Evolutionary conservation across 2,329 filamentous ascomycete genomes (phyloP).

Genomic region (Colletotrichum sidae): DNA sequence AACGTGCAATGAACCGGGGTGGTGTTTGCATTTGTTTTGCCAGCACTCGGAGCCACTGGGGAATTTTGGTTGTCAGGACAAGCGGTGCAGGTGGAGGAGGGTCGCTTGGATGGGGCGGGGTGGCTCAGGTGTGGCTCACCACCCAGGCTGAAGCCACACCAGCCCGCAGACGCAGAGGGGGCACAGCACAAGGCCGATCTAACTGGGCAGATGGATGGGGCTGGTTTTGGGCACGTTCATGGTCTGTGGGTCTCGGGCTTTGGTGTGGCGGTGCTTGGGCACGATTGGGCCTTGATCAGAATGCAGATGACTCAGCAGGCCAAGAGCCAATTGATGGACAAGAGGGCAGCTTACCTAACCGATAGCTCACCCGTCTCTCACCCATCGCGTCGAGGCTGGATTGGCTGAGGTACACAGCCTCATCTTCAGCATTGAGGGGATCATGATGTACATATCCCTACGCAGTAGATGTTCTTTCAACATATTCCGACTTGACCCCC

Average conservation of each 20-base stretch:
- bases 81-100: conserved; percentile 3
- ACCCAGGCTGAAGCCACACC: too few species aligned
- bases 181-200: neutral
- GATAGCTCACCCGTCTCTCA: neutral
- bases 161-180: too few species aligned
- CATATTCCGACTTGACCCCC: too few species aligned
- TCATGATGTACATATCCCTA: too few species aligned
- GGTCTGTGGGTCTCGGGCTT: neutral
- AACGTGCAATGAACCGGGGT: conserved; percentile 1
- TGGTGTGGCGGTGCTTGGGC: conserved; percentile 17
- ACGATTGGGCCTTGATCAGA: conserved; percentile 21
- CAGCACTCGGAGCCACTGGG: conserved; percentile 19
- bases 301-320: neutral
- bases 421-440: too few species aligned
- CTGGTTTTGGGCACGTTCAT: neutral
- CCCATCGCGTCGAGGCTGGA: neutral
- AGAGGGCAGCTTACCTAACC: too few species aligned
- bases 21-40: conserved; percentile 31
- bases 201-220: neutral
- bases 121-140: neutral
- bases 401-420: too few species aligned
- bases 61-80: conserved; percentile 37
- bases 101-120: neutral
- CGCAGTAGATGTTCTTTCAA: too few species aligned
- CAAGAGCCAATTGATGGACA: conserved; percentile 3